Evolutionary conservation across 495 filamentous ascomycete genomes (phyloP), one percentile per base, ranked within the genome.

Genomic region (Staphylotrichum longicolle): DNA sequence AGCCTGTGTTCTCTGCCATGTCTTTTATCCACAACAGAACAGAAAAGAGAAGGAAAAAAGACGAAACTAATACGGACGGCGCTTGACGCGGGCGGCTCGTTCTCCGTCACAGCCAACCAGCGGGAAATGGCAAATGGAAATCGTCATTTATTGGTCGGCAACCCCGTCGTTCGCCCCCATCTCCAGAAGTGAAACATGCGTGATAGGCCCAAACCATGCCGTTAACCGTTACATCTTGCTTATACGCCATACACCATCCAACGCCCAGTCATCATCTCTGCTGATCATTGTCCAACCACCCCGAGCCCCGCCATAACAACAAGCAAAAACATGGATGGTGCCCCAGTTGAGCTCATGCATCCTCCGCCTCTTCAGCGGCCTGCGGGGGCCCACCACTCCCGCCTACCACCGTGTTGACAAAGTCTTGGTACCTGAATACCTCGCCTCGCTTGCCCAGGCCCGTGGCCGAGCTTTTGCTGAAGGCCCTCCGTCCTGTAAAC

Each of bases 401-500:
- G 48, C 80, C 79, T 7, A 75, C 72, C 52, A 90, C 74, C n/a
- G 79, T 79, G 20, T 76, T 80, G 40, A 93, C 86, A 75, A 91
- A 93, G 61, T 93, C 89, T 63, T 85, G 78, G 71, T 91, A 93
- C 71, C 82, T 79, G 66, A 93, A 93, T 0, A 91, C 88, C 60
- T 93, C 90, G 5, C 87, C 89, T 40, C 80, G 75, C 66, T 77
- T 80, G 54, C 68, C 75, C 58, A 75, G 68, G n/a, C 74, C 77
- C n/a, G 66, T 70, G 45, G 64, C 76, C 75, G 72, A 77, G 61
- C 64, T 75, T 63, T 83, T 84, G 50, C 79, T 82, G 72, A 96
- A 96, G 1, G 88, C 88, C 64, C 88, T 82, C 54, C 91, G 82
- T 4, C 89, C 91, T 32, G 85, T 89, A 75, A 97, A 98, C 0